Base-by-base conservation (phyloP, 306 rosid genomes). In the Glycine tomentella region DNA sequence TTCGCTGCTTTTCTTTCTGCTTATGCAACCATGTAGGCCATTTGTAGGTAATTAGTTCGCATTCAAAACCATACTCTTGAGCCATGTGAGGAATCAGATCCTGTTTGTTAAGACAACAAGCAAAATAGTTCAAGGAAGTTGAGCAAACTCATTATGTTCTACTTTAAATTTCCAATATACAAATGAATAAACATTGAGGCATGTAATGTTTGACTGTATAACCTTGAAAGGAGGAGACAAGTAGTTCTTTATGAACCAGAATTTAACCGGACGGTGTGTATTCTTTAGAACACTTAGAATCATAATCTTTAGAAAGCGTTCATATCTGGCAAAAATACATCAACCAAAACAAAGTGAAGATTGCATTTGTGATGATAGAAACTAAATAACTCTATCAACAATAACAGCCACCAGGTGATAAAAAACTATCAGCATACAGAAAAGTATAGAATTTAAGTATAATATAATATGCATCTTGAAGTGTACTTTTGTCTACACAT, bases 1-100 rank as follows among this genome's bases (percentile, higher is more conserved):
- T 96, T 64, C 99, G 84, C 83, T 96, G 99, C 84, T 96, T 96
- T 81, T 93, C 99, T 74, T 89, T 96, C 90, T 96, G 99, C 90
- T 96, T 96, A 77, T 93, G 99, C 91, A 96, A 84, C 99, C 99
- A 96, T 66, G 99, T 90, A 65, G 99, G 99, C 99, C 99, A 96
- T 79, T 96, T 96, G 93, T 93, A 96, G 16, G 99, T 96, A 80
- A 93, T 86, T 34, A 96, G 86, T 86, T 90, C 98, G 76, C 88
- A 91, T 82, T 92, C 90, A 81, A 96, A 96, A 72, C 98, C 99
- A 81, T 96, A 96, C 73, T 89, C 98, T 81, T 87, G 59, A 66
- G 99, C 98, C 99, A 96, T 96, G 83, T 31, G 94, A 66, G 98
- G 99, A 85, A 95, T 90, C 80, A 95, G 88, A 80, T 90, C 97